Conservation (phyloP, 1,284 basidiomycete genomes). For the Bondarzewia mesenterica region DNA sequence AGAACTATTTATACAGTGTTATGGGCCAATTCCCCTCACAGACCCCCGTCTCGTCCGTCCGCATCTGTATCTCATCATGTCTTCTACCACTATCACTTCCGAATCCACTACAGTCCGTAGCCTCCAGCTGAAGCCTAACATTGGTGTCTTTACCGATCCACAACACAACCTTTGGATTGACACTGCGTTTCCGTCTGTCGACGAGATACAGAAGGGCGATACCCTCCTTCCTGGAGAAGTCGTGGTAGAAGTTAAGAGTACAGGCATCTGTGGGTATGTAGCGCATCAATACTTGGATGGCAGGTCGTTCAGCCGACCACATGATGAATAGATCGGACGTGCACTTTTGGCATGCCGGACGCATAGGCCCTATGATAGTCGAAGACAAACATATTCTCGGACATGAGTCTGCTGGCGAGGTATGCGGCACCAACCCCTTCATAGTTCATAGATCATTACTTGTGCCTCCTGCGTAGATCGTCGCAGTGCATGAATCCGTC, state of each 20-base stretch:
- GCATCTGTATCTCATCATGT: background rate
- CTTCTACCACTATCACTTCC: background rate
- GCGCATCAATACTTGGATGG: slow-evolving; percentile 17
- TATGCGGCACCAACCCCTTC: slow-evolving; percentile 14
- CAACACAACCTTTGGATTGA: slow-evolving; percentile 13
- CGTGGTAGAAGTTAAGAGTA: slow-evolving; percentile 51
- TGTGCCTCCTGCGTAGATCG: background rate
- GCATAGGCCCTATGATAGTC: slow-evolving; percentile 59
- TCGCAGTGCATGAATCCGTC: slow-evolving; percentile 8
- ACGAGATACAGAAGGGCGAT: slow-evolving; percentile 8
- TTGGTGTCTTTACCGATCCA: slow-evolving; percentile 14
- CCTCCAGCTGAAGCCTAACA: slow-evolving; percentile 11
- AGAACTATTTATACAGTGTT: too few relatives aligned
- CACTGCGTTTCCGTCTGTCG: slow-evolving; percentile 6
- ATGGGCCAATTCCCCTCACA: too few relatives aligned
- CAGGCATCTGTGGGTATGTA: slow-evolving; percentile 55
- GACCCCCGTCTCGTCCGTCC: background rate
- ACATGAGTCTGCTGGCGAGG: slow-evolving; percentile 59
- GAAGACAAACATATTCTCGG: slow-evolving; percentile 34
- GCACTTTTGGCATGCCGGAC: slow-evolving; percentile 60
- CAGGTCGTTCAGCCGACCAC: slow-evolving; percentile 19
- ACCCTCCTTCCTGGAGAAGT: slow-evolving; percentile 27
- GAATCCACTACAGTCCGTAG: background rate
- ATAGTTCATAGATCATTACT: background rate
- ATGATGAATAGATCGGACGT: slow-evolving; percentile 29